A percentile compares a stretch with the other conserved stretches of the same genome.
phyloP scores from a whole-genome alignment of 345 rosid species.

The Brassica nigra region DNA sequence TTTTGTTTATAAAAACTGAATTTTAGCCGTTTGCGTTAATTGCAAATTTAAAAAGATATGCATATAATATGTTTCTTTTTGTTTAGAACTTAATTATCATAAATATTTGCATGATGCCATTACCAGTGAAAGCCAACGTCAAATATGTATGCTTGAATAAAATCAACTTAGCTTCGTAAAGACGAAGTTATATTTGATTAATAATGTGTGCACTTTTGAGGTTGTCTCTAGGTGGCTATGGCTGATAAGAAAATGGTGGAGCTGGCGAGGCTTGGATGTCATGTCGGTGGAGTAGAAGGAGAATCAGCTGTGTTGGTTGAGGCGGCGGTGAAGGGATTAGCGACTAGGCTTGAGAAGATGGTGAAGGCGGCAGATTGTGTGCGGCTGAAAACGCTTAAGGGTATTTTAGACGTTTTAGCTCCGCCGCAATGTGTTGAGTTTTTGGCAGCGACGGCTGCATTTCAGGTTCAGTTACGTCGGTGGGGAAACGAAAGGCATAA shows the following conservation, averaged over 20 bases:
- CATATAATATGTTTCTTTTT: neutral
- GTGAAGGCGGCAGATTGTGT: slow-evolving; percentile 86
- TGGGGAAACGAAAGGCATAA: slow-evolving; percentile 44
- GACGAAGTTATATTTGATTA: neutral
- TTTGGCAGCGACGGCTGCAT: slow-evolving; percentile 51
- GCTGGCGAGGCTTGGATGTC: slow-evolving; percentile 48
- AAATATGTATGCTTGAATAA: neutral
- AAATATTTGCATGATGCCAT: neutral
- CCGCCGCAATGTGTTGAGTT: slow-evolving; percentile 65
- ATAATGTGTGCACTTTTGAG: neutral
- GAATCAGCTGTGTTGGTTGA: slow-evolving; percentile 42
- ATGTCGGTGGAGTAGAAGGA: slow-evolving; percentile 14
- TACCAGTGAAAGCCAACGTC: neutral
- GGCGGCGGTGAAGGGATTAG: slow-evolving; percentile 51
- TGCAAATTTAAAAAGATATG: neutral
- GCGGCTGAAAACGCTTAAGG: slow-evolving; percentile 73
- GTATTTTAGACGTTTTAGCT: slow-evolving; percentile 63
- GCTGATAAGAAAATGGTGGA: slow-evolving; percentile 71
- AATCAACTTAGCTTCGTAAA: neutral
- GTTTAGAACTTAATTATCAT: neutral
- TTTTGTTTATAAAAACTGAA: neutral
- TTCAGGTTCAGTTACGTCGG: slow-evolving; percentile 61
- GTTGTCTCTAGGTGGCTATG: slow-evolving; percentile 45
- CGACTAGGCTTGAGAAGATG: slow-evolving; percentile 58
- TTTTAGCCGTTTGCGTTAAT: neutral